These are phyloP conservation scores for Geum urbanum DNA, from an alignment of 306 rosid species.

Conservation along the genomic window DNA sequence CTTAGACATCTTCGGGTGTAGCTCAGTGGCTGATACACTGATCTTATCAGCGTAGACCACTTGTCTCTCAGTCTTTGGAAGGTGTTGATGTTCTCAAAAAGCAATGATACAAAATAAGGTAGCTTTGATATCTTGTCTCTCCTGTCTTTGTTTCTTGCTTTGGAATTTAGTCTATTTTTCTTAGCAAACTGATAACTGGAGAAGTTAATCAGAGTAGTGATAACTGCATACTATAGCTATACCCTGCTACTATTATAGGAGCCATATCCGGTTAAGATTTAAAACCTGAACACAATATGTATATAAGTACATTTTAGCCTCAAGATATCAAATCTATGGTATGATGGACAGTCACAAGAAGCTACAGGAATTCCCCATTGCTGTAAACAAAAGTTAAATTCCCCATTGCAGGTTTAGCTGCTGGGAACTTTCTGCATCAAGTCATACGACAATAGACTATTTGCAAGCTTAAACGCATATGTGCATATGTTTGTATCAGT, in stretches of 20 bases:
- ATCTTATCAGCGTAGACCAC: neutral
- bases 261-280: neutral
- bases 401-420: neutral
- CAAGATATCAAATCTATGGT: neutral
- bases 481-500: no score
- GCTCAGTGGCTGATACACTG: neutral
- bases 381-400: neutral
- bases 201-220: neutral
- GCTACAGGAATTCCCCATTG: neutral
- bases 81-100: neutral
- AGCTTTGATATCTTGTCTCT: neutral
- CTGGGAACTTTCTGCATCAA: neutral
- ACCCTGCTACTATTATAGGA: neutral
- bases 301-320: neutral
- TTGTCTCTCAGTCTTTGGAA: neutral
- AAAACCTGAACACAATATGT: neutral
- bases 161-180: neutral
- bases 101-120: neutral
- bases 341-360: neutral
- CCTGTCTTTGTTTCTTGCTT: neutral
- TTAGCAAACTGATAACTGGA: neutral
- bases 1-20: neutral
- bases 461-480: neutral
- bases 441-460: neutral
- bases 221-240: neutral